These are phyloP conservation scores for Hymenoscyphus scutula DNA, from an alignment of 2,329 filamentous ascomycete genomes.

Conservation along the genomic window DNA sequence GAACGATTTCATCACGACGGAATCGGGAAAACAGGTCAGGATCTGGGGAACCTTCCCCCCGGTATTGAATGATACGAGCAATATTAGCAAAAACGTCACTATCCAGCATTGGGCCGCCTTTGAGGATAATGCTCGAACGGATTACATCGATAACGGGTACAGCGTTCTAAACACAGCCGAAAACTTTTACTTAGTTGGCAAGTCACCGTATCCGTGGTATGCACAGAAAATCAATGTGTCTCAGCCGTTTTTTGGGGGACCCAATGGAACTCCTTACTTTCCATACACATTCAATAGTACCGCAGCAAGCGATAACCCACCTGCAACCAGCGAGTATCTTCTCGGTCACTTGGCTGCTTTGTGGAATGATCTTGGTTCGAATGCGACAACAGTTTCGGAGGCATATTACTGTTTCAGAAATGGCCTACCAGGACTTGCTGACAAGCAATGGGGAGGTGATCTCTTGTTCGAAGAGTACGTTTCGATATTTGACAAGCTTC, in stretches of 20 bases:
- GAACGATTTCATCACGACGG: conserved; percentile 16
- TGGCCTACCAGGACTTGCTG: conserved; percentile 50
- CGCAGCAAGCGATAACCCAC: conserved; percentile 48
- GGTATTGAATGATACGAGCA: conserved; percentile 29
- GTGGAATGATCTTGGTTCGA: conserved; percentile 55
- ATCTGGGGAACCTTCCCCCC: conserved; percentile 58
- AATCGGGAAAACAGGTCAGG: conserved; percentile 44
- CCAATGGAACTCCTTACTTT: conserved; percentile 42
- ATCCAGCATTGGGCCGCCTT: conserved; percentile 57
- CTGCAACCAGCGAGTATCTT: conserved; percentile 40
- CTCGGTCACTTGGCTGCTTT: conserved; percentile 49
- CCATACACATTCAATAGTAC: conserved; percentile 50
- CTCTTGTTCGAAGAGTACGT: conserved; percentile 42
- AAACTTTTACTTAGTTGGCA: conserved; percentile 50
- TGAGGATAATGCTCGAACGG: conserved; percentile 46
- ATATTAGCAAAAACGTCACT: conserved; percentile 44
- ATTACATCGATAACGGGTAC: conserved; percentile 43
- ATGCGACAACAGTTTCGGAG: conserved; percentile 50
- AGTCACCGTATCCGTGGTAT: conserved; percentile 48
- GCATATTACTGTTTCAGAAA: conserved; percentile 50
- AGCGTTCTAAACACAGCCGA: conserved; percentile 54
- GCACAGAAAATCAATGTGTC: conserved; percentile 46
- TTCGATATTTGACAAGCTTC: conserved; percentile 40
- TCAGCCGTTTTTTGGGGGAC: conserved; percentile 45
- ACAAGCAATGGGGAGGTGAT: conserved; percentile 54